Evolutionary conservation across 148 eudicot genomes (phyloP).

Genomic region (Dysphania ambrosioides): DNA sequence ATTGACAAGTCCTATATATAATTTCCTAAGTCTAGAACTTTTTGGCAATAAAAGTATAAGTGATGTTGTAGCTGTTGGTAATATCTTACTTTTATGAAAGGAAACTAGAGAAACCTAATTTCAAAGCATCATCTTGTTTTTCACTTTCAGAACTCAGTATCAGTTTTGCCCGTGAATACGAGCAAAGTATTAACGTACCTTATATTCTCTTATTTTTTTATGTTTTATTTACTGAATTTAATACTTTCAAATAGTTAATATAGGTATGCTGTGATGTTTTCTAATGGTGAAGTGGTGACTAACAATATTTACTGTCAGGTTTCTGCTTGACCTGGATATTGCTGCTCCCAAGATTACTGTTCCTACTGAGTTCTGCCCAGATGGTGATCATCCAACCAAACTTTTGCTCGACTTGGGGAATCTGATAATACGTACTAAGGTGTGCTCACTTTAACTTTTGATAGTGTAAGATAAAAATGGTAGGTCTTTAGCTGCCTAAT

Average conservation of each 20-base stretch:
- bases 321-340: conserved; percentile 87
- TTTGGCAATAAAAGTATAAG: no score
- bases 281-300: background rate
- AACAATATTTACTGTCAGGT: conserved; percentile 46
- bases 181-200: background rate
- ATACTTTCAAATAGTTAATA: no score
- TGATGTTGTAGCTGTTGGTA: no score
- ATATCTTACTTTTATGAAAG: background rate
- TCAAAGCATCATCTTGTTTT: background rate
- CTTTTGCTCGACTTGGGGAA: conserved; percentile 96
- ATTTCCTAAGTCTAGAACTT: no score
- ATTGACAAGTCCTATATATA: no score
- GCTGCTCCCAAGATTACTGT: conserved; percentile 97
- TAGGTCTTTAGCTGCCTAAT: background rate
- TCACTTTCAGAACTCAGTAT: background rate
- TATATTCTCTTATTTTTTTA: no score
- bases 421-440: conserved; percentile 75
- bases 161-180: background rate
- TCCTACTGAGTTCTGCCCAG: conserved; percentile 86
- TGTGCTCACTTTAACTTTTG: conserved; percentile 21
- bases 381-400: conserved; percentile 62
- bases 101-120: background rate
- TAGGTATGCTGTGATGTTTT: background rate
- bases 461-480: background rate
- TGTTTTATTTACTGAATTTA: no score